Percentiles rank a stretch among this genome's conserved stretches.
phyloP scores from a whole-genome alignment of 352 stramenopile genomes.

The Pythium phragmiticola region DNA sequence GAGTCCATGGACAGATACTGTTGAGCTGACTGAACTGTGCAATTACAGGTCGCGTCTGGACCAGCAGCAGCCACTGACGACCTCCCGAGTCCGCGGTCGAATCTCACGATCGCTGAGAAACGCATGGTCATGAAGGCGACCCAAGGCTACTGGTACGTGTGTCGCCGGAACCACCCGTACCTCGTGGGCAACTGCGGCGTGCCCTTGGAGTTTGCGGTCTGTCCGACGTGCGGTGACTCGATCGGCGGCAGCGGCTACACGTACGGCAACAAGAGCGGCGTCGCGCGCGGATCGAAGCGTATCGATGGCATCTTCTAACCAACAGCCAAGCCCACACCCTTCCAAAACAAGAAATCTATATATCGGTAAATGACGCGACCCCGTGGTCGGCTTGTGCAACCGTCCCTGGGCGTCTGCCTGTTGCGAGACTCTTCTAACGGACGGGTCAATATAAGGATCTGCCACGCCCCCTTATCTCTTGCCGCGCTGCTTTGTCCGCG shows the following conservation, averaged over 20 bases:
- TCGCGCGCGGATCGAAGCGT: slow-evolving; percentile 7
- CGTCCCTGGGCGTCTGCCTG: no score
- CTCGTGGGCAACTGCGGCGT: slow-evolving; percentile 34
- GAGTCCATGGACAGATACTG: not conserved
- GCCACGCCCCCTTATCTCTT: slow-evolving; percentile 22
- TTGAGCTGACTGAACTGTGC: not conserved
- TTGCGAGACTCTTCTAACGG: no score
- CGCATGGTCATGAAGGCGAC: slow-evolving; percentile 30
- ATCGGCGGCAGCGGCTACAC: slow-evolving; percentile 31
- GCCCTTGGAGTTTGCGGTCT: slow-evolving; percentile 22
- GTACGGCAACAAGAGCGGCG: not conserved
- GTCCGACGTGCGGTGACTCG: slow-evolving; percentile 26
- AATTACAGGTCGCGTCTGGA: not conserved
- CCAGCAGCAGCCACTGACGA: not conserved
- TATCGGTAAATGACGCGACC: not conserved
- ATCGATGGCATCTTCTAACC: slow-evolving; percentile 16
- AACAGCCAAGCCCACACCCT: not conserved
- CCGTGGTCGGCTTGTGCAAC: no score
- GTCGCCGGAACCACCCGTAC: slow-evolving; percentile 31
- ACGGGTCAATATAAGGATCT: no score
- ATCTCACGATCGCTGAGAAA: slow-evolving; percentile 32
- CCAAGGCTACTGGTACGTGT: slow-evolving; percentile 29
- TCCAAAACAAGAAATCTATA: slow-evolving; percentile 6
- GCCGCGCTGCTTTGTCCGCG: slow-evolving; percentile 29
- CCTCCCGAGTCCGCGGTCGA: slow-evolving; percentile 20